Base-by-base conservation (phyloP, 2,329 filamentous ascomycete genomes). In the Exophiala sideris region DNA sequence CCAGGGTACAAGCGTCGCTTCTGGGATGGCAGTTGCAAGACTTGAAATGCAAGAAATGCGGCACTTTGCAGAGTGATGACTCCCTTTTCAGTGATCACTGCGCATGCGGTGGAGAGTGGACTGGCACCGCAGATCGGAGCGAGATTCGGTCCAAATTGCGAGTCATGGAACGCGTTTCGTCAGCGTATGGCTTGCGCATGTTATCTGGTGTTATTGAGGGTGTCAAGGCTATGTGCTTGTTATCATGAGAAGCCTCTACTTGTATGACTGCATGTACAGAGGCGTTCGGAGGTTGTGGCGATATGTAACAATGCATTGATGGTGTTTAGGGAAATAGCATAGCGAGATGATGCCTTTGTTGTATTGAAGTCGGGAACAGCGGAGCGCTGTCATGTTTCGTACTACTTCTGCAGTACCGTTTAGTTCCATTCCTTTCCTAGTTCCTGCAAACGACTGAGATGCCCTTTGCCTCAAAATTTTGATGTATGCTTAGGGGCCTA, bases 1-100 rank as follows among this genome's bases (percentile, higher is more conserved):
- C 79, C 0, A 80, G 87, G 52, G 86, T 96, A 14, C 85, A 96
- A 70, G 83, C 82, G 18, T 74, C 87, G 67, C 77, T 89, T 6
- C 80, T 89, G 21, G 84, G 87, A 64, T 99, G 95, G 91, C 80
- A 84, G 59, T 89, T 86, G 33, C 92, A 97, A 73, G 94, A 99
- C 70, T 73, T 97, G 54, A 90, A 90, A 72, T 99, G 94, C 69
- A 83, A 80, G 32, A 89, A 89, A 71, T 63, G 70, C 39, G 65
- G 73, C 3, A 50, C 52, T 18, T 71, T 96, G 36, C 78, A 90
- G 67, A 79, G 89, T 38, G 97, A 96, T 68, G 92, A 96, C 66
- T 48, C 51, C 33, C 45, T 58, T 1, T 95, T 97, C 65, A 91
- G 94, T 85, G 92, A 96, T 70, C 91, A 97, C 71, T 99, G 95